Conservation (phyloP, 1,139 yeast species). For the Hansenula lynferdii region DNA sequence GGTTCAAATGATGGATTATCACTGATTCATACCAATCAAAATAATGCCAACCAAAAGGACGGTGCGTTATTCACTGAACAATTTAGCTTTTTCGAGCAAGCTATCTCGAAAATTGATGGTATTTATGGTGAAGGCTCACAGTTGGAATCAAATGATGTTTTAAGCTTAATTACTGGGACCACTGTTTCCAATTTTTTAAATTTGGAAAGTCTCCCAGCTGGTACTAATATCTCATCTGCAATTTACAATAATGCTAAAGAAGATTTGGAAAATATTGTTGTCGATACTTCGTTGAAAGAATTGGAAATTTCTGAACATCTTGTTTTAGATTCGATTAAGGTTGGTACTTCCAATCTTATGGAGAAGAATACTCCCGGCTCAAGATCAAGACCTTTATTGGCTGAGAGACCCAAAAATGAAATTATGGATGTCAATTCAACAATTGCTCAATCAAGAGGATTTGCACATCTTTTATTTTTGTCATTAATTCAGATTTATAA, state of each 20-base stretch:
- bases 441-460: neutral
- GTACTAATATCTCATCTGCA: neutral
- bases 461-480: neutral
- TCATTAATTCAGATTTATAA: neutral
- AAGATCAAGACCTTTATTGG: neutral
- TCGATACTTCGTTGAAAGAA: neutral
- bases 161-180: neutral
- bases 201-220: neutral
- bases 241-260: neutral
- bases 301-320: too few relatives aligned
- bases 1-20: too few relatives aligned
- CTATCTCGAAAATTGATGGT: neutral
- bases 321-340: neutral
- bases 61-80: neutral
- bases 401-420: neutral
- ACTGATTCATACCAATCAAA: too few relatives aligned
- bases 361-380: neutral
- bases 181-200: neutral
- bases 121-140: neutral
- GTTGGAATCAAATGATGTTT: neutral
- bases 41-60: too few relatives aligned
- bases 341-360: neutral
- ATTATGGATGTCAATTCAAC: neutral
- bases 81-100: neutral
- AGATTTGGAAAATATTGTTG: neutral